These are phyloP conservation scores for Cryptococcus wingfieldii DNA, from an alignment of 1,284 basidiomycete genomes.

Conservation along the genomic window DNA sequence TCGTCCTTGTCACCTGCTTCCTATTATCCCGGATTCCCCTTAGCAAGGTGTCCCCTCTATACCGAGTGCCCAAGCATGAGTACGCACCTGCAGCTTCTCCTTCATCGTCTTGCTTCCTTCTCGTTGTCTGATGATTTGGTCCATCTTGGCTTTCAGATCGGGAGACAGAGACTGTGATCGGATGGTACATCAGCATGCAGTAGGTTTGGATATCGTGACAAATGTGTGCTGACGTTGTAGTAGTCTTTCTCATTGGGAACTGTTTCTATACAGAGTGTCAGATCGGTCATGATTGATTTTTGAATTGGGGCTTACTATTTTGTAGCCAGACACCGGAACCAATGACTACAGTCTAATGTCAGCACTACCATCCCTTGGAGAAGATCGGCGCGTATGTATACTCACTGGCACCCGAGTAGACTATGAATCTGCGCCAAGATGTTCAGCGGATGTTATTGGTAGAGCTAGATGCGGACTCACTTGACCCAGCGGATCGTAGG, in stretches of 20 bases:
- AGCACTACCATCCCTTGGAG: background rate
- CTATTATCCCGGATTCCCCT: background rate
- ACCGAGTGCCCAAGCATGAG: background rate
- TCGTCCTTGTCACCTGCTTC: constrained; percentile 26
- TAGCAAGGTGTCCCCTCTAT: background rate
- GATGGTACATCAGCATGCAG: background rate
- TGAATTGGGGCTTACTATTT: background rate
- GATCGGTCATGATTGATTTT: background rate
- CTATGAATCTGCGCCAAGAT: background rate
- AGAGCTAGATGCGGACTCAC: background rate
- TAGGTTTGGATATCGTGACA: background rate
- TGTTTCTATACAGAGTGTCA: constrained; percentile 6
- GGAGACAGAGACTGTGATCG: constrained; percentile 34
- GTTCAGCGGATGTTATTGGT: background rate
- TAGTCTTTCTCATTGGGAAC: constrained; percentile 45
- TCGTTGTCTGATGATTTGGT: constrained; percentile 35
- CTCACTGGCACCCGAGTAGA: background rate
- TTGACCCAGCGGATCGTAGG: constrained; percentile 1
- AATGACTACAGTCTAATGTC: constrained; percentile 20
- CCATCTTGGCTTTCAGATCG: constrained; percentile 44
- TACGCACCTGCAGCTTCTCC: constrained; percentile 18
- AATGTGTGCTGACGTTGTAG: constrained; percentile 33
- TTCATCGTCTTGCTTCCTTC: constrained; percentile 17
- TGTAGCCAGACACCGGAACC: constrained; percentile 18
- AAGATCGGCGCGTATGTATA: background rate